Base-by-base conservation (phyloP, 768 basidiomycete species). In the Pleurotus citrinopileatus region DNA sequence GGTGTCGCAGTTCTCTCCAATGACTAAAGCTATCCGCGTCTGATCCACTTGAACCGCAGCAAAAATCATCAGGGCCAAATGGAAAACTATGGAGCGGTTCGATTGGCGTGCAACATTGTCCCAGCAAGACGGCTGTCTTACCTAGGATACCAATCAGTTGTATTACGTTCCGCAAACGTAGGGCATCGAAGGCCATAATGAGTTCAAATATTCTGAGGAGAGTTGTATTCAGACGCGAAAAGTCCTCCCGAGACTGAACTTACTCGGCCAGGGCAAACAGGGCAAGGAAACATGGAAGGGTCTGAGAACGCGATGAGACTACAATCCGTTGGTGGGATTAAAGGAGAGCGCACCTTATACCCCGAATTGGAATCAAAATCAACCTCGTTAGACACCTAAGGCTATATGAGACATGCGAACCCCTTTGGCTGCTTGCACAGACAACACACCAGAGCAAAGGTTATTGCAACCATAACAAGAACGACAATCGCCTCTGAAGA, bases 181-280 rank as follows among this genome's bases (percentile, higher is more conserved):
- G 73, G n/a, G 91, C 91, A 73, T 94, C 91, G 57, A 86, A 80
- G 2, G 88, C 87, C 79, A 94, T 87, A 53, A 85, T 70, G 4
- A 91, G 68, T 61, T 92, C 89, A 57, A 94, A 94, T 1, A 91
- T 54, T 67, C 91, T 93, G 10, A 60, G 48, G 15, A 60, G 45
- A 47, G 52, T 37, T 29, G 28, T 28, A 17, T n/a, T 19, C 13
- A 26, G 27, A 53, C 12, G 10, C 6, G 40, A 23, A 34, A 40
- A 29, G 45, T 12, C n/a, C n/a, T n/a, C n/a, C n/a, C n/a, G n/a
- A n/a, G n/a, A 44, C 13, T 48, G 34, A 32, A 69, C 81, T 47
- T 65, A 91, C 91, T 89, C 90, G 54, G 88, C 91, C 8, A 94
- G 73, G 22, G 85, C 84, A 66, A 92, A 94, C 5, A 94, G 74